These are phyloP conservation scores for Sanguinoderma infundibulare DNA, from an alignment of 1,284 basidiomycete species.

Conservation along the genomic window DNA sequence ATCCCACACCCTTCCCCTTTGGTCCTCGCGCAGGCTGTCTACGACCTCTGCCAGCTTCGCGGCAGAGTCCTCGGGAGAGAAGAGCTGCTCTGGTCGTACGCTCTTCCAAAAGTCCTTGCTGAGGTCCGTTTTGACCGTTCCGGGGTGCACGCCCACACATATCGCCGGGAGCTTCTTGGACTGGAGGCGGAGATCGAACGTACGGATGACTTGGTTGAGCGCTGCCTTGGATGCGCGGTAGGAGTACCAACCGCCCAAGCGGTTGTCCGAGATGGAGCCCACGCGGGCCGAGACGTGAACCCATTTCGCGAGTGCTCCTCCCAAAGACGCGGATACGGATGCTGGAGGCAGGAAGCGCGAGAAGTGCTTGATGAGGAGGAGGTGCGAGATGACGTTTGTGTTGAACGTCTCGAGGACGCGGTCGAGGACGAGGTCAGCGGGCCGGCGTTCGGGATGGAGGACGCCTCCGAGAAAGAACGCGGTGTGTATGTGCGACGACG, in stretches of 20 bases:
- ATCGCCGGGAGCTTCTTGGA: constrained; percentile 58
- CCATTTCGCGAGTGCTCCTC: constrained; percentile 52
- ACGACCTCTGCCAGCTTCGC: constrained; percentile 62
- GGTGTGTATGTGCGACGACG: constrained; percentile 49
- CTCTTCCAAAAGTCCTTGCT: constrained; percentile 51
- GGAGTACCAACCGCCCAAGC: constrained; percentile 72
- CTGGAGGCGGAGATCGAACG: constrained; percentile 67
- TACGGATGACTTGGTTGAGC: constrained; percentile 74
- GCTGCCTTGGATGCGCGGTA: constrained; percentile 79
- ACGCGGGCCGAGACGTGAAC: constrained; percentile 67
- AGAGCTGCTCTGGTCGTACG: constrained; percentile 49
- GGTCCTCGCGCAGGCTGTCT: constrained; percentile 45
- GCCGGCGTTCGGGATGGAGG: constrained; percentile 60
- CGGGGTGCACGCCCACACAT: constrained; percentile 62
- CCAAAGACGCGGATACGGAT: constrained; percentile 31
- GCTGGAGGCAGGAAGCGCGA: constrained; percentile 49
- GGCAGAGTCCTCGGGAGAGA: constrained; percentile 67
- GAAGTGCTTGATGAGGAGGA: constrained; percentile 67
- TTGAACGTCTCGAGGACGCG: constrained; percentile 53
- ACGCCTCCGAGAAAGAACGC: constrained; percentile 63
- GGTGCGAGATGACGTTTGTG: constrained; percentile 63
- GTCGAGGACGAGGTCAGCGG: constrained; percentile 52
- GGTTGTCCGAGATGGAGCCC: constrained; percentile 67
- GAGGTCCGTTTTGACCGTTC: constrained; percentile 63
- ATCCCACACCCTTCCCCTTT: constrained; percentile 72